phyloP scores from a whole-genome alignment of 805 yeast genomes.

The Saturnispora sekii region DNA sequence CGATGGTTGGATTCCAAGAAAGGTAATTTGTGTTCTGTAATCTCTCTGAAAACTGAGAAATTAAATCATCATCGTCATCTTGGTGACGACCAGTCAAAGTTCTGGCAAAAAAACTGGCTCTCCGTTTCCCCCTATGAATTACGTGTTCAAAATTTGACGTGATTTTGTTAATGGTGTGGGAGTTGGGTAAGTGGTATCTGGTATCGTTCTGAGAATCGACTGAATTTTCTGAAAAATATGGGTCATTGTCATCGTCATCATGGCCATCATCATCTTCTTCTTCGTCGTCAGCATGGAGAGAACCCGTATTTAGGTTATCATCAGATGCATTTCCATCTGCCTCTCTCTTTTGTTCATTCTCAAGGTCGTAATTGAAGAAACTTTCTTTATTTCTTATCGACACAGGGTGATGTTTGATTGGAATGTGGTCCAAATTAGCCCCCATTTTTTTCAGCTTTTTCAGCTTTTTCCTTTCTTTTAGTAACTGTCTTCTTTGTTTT shows the following conservation, averaged over 20 bases:
- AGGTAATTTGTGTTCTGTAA: conserved; percentile 51
- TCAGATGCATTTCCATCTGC: neutral
- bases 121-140: conserved; percentile 4
- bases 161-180: conserved; percentile 1
- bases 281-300: neutral
- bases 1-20: conserved; percentile 87
- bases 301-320: neutral
- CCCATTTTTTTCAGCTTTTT: conserved; percentile 3
- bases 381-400: neutral
- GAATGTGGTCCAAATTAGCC: neutral
- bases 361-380: neutral
- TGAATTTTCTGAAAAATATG: neutral
- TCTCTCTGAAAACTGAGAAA: conserved; percentile 18
- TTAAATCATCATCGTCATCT: conserved; percentile 24
- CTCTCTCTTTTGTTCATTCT: neutral
- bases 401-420: neutral
- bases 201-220: no score
- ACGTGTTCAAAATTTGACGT: conserved; percentile 8
- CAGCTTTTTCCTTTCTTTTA: conserved; percentile 13
- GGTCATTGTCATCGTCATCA: neutral
- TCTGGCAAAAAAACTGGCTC: conserved; percentile 13
- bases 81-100: conserved; percentile 11
- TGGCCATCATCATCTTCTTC: neutral
- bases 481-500: conserved; percentile 17
- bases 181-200: neutral